Evolutionary conservation across 1,139 yeast genomes (phyloP).

Genomic region (Hyphopichia burtonii): DNA sequence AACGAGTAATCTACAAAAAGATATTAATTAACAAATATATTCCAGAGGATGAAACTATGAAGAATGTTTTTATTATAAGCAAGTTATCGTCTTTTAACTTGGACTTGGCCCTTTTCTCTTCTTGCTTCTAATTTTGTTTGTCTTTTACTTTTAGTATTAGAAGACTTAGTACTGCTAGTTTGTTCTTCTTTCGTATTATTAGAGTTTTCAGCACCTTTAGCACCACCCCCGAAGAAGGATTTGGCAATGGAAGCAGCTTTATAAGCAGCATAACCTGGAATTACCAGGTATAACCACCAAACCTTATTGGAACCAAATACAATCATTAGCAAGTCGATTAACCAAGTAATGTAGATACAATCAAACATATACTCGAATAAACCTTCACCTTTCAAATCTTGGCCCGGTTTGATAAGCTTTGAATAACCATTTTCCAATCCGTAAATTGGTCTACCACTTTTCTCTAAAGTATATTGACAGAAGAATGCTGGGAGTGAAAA

Average conservation of each 20-base stretch:
- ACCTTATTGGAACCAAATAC: conserved; percentile 57
- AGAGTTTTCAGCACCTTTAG: conserved; percentile 7
- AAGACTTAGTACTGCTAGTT: conserved; percentile 7
- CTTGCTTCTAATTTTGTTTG: conserved; percentile 49
- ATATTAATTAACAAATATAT: no score
- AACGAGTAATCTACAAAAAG: no score
- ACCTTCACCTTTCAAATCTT: conserved; percentile 65
- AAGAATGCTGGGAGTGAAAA: conserved; percentile 57
- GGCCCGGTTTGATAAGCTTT: conserved; percentile 54
- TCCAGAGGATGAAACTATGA: no score
- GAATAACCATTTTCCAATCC: conserved; percentile 35
- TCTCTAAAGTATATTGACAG: conserved; percentile 59
- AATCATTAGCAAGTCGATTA: conserved; percentile 55
- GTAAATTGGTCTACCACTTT: conserved; percentile 63
- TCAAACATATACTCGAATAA: conserved; percentile 79
- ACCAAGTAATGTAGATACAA: conserved; percentile 67
- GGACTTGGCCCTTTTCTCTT: conserved; percentile 20
- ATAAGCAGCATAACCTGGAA: conserved; percentile 55
- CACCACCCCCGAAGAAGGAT: conserved; percentile 15
- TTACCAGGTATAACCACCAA: conserved; percentile 54
- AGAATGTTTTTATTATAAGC: no score
- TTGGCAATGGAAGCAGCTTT: conserved; percentile 43
- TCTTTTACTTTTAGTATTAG: conserved; percentile 41
- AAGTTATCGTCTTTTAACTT: conserved; percentile 1
- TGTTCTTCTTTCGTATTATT: conserved; percentile 14